A percentile compares a stretch with the other conserved stretches of the same genome.
Evolutionary conservation across 345 rosid species (phyloP).

Genomic region (Aquilaria sinensis): DNA sequence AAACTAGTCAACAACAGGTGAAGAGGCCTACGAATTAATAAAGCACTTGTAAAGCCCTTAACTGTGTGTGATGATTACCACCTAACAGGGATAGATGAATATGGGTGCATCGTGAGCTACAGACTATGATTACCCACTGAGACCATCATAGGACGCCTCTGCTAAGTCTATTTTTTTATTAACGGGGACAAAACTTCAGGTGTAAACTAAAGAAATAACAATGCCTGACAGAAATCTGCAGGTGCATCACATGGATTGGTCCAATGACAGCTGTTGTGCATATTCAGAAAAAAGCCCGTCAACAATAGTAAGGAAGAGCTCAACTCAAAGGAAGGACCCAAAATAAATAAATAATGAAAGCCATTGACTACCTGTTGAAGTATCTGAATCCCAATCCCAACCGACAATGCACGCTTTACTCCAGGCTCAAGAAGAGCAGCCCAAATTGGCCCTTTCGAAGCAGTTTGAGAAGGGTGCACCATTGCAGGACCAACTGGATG

Average conservation of each 20-base stretch:
- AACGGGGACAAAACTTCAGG: background rate
- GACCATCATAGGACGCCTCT: too few species aligned
- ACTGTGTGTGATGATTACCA: too few species aligned
- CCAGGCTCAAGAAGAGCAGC: constrained; percentile 86
- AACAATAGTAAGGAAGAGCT: background rate
- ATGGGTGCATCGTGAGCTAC: too few species aligned
- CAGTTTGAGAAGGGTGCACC: constrained; percentile 58
- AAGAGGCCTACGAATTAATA: too few species aligned
- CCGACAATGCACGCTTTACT: constrained; percentile 73
- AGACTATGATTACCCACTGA: too few species aligned
- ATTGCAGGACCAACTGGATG: constrained; percentile 58
- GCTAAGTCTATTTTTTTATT: too few species aligned
- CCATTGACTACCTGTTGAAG: constrained; percentile 73
- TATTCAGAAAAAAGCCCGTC: background rate
- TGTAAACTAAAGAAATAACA: background rate
- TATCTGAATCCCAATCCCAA: constrained; percentile 86
- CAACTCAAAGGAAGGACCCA: background rate
- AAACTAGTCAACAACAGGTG: background rate
- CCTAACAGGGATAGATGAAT: too few species aligned
- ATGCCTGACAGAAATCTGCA: too few species aligned
- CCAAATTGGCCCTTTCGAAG: constrained; percentile 64
- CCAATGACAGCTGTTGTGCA: too few species aligned
- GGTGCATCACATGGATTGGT: too few species aligned
- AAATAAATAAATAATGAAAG: background rate
- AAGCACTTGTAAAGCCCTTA: too few species aligned